phyloP scores from a whole-genome alignment of 164 flowering plant species.

The Berberis thunbergii region DNA sequence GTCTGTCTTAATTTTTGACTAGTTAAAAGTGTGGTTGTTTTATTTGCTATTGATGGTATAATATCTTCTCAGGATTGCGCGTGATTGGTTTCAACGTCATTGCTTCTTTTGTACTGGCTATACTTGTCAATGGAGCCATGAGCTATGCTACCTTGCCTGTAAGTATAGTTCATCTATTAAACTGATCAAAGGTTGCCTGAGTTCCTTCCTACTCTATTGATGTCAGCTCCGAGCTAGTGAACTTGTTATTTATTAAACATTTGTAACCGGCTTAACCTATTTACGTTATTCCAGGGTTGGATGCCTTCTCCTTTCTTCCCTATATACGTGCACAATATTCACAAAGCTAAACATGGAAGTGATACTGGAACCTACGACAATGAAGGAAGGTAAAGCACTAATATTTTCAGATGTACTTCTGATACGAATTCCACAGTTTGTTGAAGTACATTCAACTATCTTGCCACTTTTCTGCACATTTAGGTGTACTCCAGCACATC shows the following conservation, averaged over 20 bases:
- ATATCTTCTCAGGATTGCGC: conserved; percentile 32
- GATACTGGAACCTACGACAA: conserved; percentile 68
- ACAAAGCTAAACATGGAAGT: conserved; percentile 81
- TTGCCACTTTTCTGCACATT: neutral
- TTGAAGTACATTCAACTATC: too few relatives aligned
- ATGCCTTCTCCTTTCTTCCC: conserved; percentile 67
- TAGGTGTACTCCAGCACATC: conserved; percentile 47
- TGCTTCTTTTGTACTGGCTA: conserved; percentile 39
- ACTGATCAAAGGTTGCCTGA: neutral
- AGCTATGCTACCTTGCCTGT: conserved; percentile 75
- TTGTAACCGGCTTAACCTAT: neutral
- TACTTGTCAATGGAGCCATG: conserved; percentile 38
- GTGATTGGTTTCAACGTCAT: conserved; percentile 55
- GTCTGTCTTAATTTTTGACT: neutral
- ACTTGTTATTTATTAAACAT: neutral
- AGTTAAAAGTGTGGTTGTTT: neutral
- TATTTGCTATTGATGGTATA: neutral
- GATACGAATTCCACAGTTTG: too few relatives aligned
- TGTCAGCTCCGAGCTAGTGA: neutral
- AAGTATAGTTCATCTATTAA: conserved; percentile 14
- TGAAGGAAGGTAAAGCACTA: conserved; percentile 57
- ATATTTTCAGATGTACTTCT: too few relatives aligned
- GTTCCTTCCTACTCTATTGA: neutral
- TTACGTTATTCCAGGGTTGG: conserved; percentile 47
- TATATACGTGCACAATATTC: conserved; percentile 68